Base-by-base conservation (phyloP, 768 basidiomycete genomes). In the Tylopilus plumbeoviolaceoides region DNA sequence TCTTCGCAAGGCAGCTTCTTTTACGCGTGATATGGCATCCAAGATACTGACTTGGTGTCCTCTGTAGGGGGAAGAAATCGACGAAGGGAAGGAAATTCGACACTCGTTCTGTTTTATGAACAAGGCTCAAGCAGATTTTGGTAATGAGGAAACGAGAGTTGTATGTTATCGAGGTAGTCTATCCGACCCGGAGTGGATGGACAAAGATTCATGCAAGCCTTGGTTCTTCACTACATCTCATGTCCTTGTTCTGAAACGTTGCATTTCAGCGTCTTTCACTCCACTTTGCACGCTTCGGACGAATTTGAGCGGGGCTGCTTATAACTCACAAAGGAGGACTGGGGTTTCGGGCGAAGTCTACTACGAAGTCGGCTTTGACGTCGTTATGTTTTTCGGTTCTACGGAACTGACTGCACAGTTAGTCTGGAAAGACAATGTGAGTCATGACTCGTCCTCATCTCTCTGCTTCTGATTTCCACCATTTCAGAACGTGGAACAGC, bases 171-270 rank as follows among this genome's bases (percentile, higher is more conserved):
- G 42, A 1, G 54, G 57, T 3, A 14, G 18, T 7, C 2, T 38
- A 28, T 8, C 49, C 14, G 8, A 42, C 14, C 57, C 57, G 1
- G 27, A 6, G 20, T 58, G 57, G 57, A 3, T 42, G 1, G 57
- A 58, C n/a, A n/a, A 50, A 15, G 56, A 58, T 30, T 1, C 31
- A 55, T 48, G 56, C 18, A 20, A 47, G 53, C 38, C 27, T 18
- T 35, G 7, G 28, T 30, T 30, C 30, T 7, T 3, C 8, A 5
- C n/a, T 9, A 15, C 38, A 3, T 20, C 21, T 35, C 10, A 8
- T 28, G 21, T n/a, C 38, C 27, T 38, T 14, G 25, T 47, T 44
- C 41, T 41, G 15, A 44, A 20, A n/a, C 28, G 7, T 17, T 23
- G 9, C 9, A 14, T 17, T 44, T 25, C 6, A 58, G 57, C 31